Evolutionary conservation across 2,329 filamentous ascomycete species (phyloP).

Genomic region (Neoscytalidium dimidiatum): DNA sequence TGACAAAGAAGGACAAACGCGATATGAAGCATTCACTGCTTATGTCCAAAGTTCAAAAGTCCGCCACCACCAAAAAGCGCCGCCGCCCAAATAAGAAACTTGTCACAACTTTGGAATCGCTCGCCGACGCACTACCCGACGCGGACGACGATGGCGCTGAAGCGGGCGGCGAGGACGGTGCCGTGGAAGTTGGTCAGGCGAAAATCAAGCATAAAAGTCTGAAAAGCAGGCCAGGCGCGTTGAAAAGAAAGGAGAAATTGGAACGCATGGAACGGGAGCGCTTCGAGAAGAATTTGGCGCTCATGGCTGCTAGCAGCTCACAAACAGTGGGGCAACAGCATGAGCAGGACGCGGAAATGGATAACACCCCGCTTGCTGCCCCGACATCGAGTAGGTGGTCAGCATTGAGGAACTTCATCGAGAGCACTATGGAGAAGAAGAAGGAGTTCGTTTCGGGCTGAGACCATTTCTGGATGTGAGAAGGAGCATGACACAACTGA

Average conservation of each 20-base stretch:
- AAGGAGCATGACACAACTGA: too few relatives aligned
- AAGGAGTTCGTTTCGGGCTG: constrained; percentile 61
- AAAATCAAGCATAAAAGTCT: constrained; percentile 75
- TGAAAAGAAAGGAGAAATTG: constrained; percentile 80
- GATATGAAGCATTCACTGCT: constrained; percentile 79
- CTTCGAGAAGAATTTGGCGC: constrained; percentile 81
- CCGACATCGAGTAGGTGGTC: constrained; percentile 62
- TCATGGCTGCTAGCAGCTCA: constrained; percentile 56
- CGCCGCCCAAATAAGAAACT: constrained; percentile 76
- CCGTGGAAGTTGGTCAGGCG: constrained; percentile 49
- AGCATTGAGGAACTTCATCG: constrained; percentile 80
- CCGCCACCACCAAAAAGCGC: constrained; percentile 56
- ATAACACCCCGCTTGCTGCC: constrained; percentile 5
- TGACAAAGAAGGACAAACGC: constrained; percentile 81
- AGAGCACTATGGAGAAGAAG: constrained; percentile 86
- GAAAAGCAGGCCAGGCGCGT: constrained; percentile 72
- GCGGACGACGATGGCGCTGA: constrained; percentile 48
- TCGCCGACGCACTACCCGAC: constrained; percentile 79
- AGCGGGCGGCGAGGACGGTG: constrained; percentile 29
- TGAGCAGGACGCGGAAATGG: constrained; percentile 9
- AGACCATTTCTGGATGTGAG: neutral
- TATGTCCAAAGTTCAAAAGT: constrained; percentile 72
- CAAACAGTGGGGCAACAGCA: constrained; percentile 22
- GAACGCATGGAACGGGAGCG: constrained; percentile 80
- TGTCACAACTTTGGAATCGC: constrained; percentile 69